Percentiles rank a stretch among this genome's conserved stretches.
Conservation (phyloP, 2,329 filamentous ascomycete species). For the Penicillium decumbens region DNA sequence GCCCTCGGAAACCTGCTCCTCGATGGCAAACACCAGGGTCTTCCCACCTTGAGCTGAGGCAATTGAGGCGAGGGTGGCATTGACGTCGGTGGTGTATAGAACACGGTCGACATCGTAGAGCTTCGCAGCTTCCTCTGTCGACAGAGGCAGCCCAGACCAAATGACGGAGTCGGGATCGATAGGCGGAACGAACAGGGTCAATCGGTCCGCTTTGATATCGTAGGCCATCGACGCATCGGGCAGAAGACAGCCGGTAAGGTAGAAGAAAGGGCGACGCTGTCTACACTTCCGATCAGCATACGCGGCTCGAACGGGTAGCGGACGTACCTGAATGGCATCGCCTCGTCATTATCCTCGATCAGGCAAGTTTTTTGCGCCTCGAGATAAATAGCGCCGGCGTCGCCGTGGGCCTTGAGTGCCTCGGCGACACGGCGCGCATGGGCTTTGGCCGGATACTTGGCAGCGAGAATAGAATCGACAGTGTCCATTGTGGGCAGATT, state of each 20-base stretch:
- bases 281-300: slow-evolving; percentile 41
- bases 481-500: slow-evolving; percentile 27
- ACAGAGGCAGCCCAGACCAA: slow-evolving; percentile 85
- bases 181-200: slow-evolving; percentile 87
- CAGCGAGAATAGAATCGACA: slow-evolving; percentile 44
- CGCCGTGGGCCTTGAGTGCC: slow-evolving; percentile 63
- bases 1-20: slow-evolving; percentile 67
- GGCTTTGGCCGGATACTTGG: slow-evolving; percentile 74
- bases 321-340: slow-evolving; percentile 68
- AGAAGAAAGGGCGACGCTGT: slow-evolving; percentile 91
- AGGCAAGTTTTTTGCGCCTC: slow-evolving; percentile 77
- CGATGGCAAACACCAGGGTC: slow-evolving; percentile 67
- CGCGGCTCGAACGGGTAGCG: background rate
- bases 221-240: slow-evolving; percentile 78
- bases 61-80: slow-evolving; percentile 60
- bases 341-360: slow-evolving; percentile 84
- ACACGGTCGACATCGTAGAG: slow-evolving; percentile 80
- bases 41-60: slow-evolving; percentile 36
- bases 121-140: slow-evolving; percentile 65
- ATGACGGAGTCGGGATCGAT: slow-evolving; percentile 83
- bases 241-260: slow-evolving; percentile 78
- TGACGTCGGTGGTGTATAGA: slow-evolving; percentile 66
- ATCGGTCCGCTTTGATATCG: slow-evolving; percentile 66
- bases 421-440: slow-evolving; percentile 82
- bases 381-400: slow-evolving; percentile 74